phyloP scores from a whole-genome alignment of 2,329 filamentous ascomycete species.

The Fusarium nanum region DNA sequence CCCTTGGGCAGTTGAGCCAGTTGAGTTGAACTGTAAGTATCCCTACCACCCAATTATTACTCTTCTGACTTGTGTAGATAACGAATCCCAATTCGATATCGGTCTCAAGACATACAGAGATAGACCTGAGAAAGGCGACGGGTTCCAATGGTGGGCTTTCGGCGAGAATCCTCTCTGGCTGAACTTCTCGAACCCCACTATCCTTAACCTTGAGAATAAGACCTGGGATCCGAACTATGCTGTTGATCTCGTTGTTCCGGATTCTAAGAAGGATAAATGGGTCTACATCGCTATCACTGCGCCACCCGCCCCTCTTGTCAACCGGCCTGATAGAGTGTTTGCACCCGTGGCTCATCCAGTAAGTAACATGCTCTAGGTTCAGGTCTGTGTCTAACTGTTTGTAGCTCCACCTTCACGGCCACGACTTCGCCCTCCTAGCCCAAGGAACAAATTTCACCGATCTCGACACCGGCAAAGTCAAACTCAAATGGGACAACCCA shows the following conservation, averaged over 20 bases:
- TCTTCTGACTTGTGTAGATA: background rate
- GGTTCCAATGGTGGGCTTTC: slow-evolving; percentile 6
- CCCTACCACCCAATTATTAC: too few relatives aligned
- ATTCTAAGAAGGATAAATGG: slow-evolving; percentile 11
- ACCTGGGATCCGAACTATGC: slow-evolving; percentile 21
- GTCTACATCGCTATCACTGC: slow-evolving; percentile 30
- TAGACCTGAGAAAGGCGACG: background rate
- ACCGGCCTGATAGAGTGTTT: background rate
- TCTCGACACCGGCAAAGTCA: slow-evolving; percentile 9
- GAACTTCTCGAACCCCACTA: slow-evolving; percentile 28
- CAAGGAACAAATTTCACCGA: slow-evolving; percentile 17
- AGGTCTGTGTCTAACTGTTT: rapidly evolving
- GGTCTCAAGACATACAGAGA: background rate
- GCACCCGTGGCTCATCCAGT: slow-evolving; percentile 34
- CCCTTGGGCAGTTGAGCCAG: slow-evolving; percentile 27
- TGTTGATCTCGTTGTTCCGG: slow-evolving; percentile 15
- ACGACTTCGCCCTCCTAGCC: slow-evolving; percentile 40
- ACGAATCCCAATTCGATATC: background rate
- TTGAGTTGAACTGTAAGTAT: background rate
- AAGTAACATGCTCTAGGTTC: background rate
- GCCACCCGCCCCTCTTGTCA: background rate
- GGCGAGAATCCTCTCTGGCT: slow-evolving; percentile 27
- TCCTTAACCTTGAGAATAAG: slow-evolving; percentile 13
- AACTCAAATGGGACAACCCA: slow-evolving; percentile 54
- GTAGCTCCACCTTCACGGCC: slow-evolving; percentile 42